These are phyloP conservation scores for Chaetoscypha palmicola DNA, from an alignment of 2,329 filamentous ascomycete species.

Conservation along the genomic window DNA sequence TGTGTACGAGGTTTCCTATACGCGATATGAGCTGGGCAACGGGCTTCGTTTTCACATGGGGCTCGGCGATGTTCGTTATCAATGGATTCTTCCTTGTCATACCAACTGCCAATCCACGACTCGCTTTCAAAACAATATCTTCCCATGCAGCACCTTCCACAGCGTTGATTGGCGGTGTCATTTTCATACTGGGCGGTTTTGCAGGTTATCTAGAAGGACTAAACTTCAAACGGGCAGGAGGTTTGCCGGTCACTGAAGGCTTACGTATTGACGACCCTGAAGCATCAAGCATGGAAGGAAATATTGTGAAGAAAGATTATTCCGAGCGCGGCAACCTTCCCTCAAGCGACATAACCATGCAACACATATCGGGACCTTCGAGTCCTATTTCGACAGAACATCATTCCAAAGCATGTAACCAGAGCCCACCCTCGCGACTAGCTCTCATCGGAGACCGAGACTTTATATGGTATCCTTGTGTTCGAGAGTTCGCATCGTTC, in stretches of 20 bases:
- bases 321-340: conserved; percentile 1
- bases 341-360: conserved; percentile 4
- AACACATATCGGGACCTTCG: neutral
- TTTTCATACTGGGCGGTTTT: conserved; percentile 18
- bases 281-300: conserved; percentile 2
- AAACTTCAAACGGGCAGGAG: conserved; percentile 14
- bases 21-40: conserved; percentile 19
- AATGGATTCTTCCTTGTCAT: conserved; percentile 21
- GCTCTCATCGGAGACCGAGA: conserved; percentile 12
- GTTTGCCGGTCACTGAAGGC: conserved; percentile 11
- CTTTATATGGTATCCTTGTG: conserved; percentile 18
- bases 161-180: conserved; percentile 13
- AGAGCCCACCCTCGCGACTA: conserved; percentile 3
- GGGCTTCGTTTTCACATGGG: conserved; percentile 16
- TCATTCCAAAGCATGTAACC: neutral
- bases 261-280: conserved; percentile 6
- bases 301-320: no score
- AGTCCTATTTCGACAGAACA: neutral
- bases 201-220: conserved; percentile 18
- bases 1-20: conserved; percentile 18
- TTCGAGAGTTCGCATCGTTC: conserved; percentile 7
- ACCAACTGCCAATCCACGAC: conserved; percentile 14
- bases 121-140: conserved; percentile 8
- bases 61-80: conserved; percentile 19
- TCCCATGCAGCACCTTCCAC: conserved; percentile 16